Evolutionary conservation across 2,329 filamentous ascomycete species (phyloP), one percentile per base, ranked within the genome.

Genomic region (Leptographium procerum): DNA sequence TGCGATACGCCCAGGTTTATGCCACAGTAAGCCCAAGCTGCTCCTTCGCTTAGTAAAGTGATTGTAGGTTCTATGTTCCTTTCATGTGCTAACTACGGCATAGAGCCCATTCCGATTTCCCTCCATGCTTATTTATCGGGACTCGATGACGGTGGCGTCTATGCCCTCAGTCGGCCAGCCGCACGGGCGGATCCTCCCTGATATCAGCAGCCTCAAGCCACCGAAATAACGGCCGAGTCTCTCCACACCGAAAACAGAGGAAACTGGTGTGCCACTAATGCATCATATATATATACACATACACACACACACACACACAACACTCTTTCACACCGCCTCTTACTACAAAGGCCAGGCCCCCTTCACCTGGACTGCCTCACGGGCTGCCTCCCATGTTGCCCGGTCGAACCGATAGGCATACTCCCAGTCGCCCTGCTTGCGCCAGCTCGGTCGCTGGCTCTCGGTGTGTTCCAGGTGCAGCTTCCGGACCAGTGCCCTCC

Each of bases 51-150:
- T 36, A 29, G 19, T 10, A 47, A 24, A 47, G 8, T 36, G 8
- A 10, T n/a, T n/a, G n/a, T 7, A 40, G 14, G 34, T n/a, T 40
- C 52, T 54, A 16, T 22, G n/a, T n/a, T n/a, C n/a, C n/a, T 31
- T 34, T 47, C 26, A 28, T 40, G 22, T 29, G 48, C 14, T 59
- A 45, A 31, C 29, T 31, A 24, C 28, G 14, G 3, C 4, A 53
- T 16, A 83, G 81, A 73, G 82, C 56, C 75, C 80, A 64, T 69
- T 84, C 57, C 79, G 82, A 31, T 74, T 83, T 28, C 82, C 82
- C 1, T 84, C 80, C 1, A 84, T 84, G 81, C 73, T 83, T 61
- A 83, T 85, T 66, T 75, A 73, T 28, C 71, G 76, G 33, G 80
- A 83, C 64, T 26, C 6, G 14, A 24, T n/a, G 4, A 9, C 36